These are phyloP conservation scores for Laetiporus sulphureus DNA, from an alignment of 1,284 basidiomycete genomes.

Conservation along the genomic window DNA sequence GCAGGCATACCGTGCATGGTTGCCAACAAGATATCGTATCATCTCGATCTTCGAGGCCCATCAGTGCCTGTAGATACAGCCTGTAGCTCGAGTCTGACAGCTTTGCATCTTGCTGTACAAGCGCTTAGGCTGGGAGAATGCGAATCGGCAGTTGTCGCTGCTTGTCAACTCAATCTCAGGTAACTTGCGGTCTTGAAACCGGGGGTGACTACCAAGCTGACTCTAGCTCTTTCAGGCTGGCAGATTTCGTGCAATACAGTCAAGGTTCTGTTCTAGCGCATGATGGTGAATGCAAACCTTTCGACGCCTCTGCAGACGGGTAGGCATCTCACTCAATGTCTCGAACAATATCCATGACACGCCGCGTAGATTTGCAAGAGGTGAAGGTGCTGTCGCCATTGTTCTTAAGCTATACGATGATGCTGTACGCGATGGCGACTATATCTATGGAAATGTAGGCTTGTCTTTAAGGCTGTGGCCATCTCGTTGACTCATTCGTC, in stretches of 20 bases:
- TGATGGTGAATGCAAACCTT: slow-evolving; percentile 43
- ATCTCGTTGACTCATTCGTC: no score
- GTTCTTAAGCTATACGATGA: slow-evolving; percentile 21
- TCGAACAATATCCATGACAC: no score
- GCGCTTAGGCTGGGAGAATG: slow-evolving; percentile 38
- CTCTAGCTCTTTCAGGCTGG: slow-evolving; percentile 9
- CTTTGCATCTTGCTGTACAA: slow-evolving; percentile 40
- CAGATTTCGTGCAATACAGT: slow-evolving; percentile 23
- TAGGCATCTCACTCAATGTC: no score
- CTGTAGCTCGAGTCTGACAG: slow-evolving; percentile 40
- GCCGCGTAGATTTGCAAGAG: slow-evolving; percentile 18
- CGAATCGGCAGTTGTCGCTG: slow-evolving; percentile 40
- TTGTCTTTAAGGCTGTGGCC: no score
- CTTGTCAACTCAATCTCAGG: slow-evolving; percentile 30
- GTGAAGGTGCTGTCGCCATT: slow-evolving; percentile 20
- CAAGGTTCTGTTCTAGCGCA: slow-evolving; percentile 32
- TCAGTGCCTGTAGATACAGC: slow-evolving; percentile 43
- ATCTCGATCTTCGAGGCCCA: slow-evolving; percentile 39
- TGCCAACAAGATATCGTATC: slow-evolving; percentile 42
- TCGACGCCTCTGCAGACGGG: slow-evolving; percentile 42
- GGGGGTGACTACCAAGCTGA: background rate
- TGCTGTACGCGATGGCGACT: slow-evolving; percentile 22
- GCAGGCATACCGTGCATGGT: slow-evolving; percentile 29
- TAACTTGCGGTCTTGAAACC: background rate
- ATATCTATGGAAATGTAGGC: slow-evolving; percentile 22